Percentiles rank a stretch among this genome's conserved stretches.
Evolutionary conservation across 2,329 filamentous ascomycete genomes (phyloP).

Genomic region (Colletotrichum melonis): DNA sequence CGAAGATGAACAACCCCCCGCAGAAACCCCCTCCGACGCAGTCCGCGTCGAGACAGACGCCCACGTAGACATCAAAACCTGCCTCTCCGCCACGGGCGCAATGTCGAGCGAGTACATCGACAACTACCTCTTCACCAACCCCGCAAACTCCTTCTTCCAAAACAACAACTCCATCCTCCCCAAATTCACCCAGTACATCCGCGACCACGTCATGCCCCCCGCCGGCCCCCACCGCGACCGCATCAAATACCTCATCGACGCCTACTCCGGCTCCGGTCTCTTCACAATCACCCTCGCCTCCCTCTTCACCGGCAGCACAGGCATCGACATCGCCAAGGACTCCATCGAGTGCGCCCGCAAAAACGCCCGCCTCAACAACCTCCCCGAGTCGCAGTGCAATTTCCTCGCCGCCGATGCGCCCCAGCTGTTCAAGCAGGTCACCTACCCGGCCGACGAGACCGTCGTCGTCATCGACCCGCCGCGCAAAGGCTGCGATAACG

Average conservation of each 20-base stretch:
- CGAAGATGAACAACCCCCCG: constrained; percentile 37
- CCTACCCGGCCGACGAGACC: constrained; percentile 82
- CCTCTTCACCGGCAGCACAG: constrained; percentile 85
- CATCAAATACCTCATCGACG: constrained; percentile 93
- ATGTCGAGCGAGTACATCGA: constrained; percentile 90
- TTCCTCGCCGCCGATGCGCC: constrained; percentile 93
- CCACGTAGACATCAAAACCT: constrained; percentile 84
- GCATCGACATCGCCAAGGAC: constrained; percentile 87
- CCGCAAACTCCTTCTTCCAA: constrained; percentile 96
- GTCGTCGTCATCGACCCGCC: constrained; percentile 97
- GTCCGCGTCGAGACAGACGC: constrained; percentile 65
- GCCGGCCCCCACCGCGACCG: constrained; percentile 44
- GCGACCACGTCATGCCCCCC: constrained; percentile 77
- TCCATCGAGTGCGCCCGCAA: constrained; percentile 82
- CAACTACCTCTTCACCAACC: constrained; percentile 87
- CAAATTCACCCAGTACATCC: constrained; percentile 87
- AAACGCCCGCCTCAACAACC: constrained; percentile 83
- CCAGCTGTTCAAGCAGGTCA: constrained; percentile 81
- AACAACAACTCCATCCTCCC: constrained; percentile 99
- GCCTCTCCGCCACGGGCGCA: constrained; percentile 86
- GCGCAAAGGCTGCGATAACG: constrained; percentile 90
- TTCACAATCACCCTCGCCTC: constrained; percentile 94
- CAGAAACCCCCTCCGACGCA: constrained; percentile 50
- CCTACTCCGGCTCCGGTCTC: constrained; percentile 96
- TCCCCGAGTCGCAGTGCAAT: constrained; percentile 74